Conservation (phyloP, 805 yeast genomes). For the Cyberlindnera mississippiensis region DNA sequence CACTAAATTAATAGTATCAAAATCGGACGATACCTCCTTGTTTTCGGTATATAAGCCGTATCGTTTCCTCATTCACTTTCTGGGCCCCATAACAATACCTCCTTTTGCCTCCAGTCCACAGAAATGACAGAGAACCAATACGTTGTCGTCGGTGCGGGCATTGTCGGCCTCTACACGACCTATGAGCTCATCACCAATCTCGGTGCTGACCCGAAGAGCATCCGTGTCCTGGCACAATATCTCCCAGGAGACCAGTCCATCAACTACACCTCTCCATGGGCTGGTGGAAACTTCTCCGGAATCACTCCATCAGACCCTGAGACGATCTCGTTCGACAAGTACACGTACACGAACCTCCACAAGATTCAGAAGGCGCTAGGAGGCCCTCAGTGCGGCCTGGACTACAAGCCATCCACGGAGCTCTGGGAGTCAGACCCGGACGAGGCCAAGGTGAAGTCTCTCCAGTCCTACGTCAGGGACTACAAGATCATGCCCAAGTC, state of each 20-base stretch:
- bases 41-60: too few species aligned
- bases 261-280: conserved; percentile 78
- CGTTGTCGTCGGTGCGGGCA: conserved; percentile 52
- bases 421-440: conserved; percentile 51
- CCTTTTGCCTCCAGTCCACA: too few species aligned
- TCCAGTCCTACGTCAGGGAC: conserved; percentile 46
- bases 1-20: neutral
- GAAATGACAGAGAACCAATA: conserved; percentile 10
- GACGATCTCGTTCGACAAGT: conserved; percentile 49
- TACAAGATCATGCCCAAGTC: conserved; percentile 32
- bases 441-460: conserved; percentile 41
- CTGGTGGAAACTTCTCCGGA: conserved; percentile 61
- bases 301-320: conserved; percentile 55
- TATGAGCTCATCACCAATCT: conserved; percentile 42
- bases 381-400: conserved; percentile 52
- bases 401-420: conserved; percentile 52
- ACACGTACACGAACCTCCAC: conserved; percentile 48
- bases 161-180: conserved; percentile 63
- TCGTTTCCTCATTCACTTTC: too few species aligned
- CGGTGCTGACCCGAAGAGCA: conserved; percentile 36
- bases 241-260: conserved; percentile 78
- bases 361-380: conserved; percentile 38
- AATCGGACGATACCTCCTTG: too few species aligned
- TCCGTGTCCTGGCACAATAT: conserved; percentile 59
- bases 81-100: too few species aligned